A percentile compares a stretch with the other conserved stretches of the same genome.
Evolutionary conservation across 176 grass and related monocot genomes (phyloP).

Genomic region (Bromus sterilis): DNA sequence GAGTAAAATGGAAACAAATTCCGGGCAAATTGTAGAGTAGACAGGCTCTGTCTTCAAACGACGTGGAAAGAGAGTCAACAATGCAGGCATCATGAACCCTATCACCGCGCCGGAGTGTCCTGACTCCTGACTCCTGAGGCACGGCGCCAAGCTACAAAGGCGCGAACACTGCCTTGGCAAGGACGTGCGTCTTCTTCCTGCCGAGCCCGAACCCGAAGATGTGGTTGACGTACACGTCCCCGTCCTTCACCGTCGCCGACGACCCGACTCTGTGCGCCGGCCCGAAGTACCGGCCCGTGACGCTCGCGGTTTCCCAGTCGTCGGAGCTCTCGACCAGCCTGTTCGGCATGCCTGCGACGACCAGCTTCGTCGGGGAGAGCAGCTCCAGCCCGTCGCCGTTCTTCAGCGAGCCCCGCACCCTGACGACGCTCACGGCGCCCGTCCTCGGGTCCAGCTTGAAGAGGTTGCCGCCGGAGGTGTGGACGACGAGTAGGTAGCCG

Average conservation of each 20-base stretch:
- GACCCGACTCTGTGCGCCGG: slow-evolving; percentile 54
- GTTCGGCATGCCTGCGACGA: slow-evolving; percentile 58
- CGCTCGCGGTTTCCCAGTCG: slow-evolving; percentile 67
- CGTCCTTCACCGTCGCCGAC: slow-evolving; percentile 78
- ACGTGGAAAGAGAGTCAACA: too few species aligned
- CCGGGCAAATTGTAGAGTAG: too few species aligned
- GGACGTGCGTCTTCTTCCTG: slow-evolving; percentile 69
- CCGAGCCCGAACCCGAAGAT: slow-evolving; percentile 58
- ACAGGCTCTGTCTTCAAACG: too few species aligned
- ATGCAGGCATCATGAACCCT: not conserved
- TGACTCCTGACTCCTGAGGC: too few species aligned
- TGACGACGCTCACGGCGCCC: slow-evolving; percentile 41
- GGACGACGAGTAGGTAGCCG: slow-evolving; percentile 82
- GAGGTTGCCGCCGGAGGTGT: slow-evolving; percentile 70
- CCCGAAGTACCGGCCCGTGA: slow-evolving; percentile 51
- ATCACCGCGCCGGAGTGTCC: not conserved
- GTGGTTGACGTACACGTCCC: slow-evolving; percentile 83
- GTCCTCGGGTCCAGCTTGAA: slow-evolving; percentile 56
- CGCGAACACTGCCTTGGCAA: slow-evolving; percentile 66
- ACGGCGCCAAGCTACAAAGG: not conserved
- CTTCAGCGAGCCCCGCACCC: slow-evolving; percentile 48
- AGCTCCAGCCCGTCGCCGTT: slow-evolving; percentile 79
- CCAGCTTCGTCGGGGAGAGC: slow-evolving; percentile 54
- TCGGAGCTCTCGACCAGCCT: slow-evolving; percentile 74
- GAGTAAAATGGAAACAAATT: too few species aligned